phyloP scores from a whole-genome alignment of 495 filamentous ascomycete species.

The Baudoinia panamericana region DNA sequence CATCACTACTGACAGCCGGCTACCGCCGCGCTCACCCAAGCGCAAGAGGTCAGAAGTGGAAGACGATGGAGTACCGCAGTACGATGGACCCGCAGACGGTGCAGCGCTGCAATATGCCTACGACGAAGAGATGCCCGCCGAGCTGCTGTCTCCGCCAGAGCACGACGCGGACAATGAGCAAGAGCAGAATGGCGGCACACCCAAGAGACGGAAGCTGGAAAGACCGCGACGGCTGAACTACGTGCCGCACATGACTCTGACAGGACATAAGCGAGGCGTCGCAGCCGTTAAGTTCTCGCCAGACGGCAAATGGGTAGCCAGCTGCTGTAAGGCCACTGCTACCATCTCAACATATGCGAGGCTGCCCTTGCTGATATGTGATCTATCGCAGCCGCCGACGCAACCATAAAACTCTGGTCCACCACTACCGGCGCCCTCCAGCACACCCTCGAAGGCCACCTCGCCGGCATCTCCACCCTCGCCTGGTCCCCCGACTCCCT shows the following conservation, averaged over 20 bases:
- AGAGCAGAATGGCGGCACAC: constrained; percentile 1
- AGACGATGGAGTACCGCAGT: background rate
- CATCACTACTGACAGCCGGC: background rate
- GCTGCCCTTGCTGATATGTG: constrained; percentile 10
- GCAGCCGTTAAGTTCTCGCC: constrained; percentile 85
- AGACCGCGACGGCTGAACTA: constrained; percentile 39
- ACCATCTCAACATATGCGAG: too few species aligned
- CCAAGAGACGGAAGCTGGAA: constrained; percentile 11
- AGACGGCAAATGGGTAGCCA: constrained; percentile 78
- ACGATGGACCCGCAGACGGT: constrained; percentile 1
- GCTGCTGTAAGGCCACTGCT: constrained; percentile 55
- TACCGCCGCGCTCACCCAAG: constrained; percentile 6
- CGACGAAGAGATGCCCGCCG: constrained; percentile 17
- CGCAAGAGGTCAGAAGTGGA: constrained; percentile 6
- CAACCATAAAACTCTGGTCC: constrained; percentile 82
- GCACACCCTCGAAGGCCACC: constrained; percentile 83
- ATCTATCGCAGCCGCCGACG: constrained; percentile 66
- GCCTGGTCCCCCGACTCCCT: constrained; percentile 82
- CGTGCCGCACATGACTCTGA: constrained; percentile 48
- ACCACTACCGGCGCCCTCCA: constrained; percentile 60
- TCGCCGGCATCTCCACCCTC: constrained; percentile 79
- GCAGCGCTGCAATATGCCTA: constrained; percentile 16
- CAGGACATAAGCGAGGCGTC: constrained; percentile 64
- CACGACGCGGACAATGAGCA: too few species aligned
- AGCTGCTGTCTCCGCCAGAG: constrained; percentile 10